These are phyloP conservation scores for Lasiodiplodia hormozganensis DNA, from an alignment of 2,329 filamentous ascomycete genomes.

Conservation along the genomic window DNA sequence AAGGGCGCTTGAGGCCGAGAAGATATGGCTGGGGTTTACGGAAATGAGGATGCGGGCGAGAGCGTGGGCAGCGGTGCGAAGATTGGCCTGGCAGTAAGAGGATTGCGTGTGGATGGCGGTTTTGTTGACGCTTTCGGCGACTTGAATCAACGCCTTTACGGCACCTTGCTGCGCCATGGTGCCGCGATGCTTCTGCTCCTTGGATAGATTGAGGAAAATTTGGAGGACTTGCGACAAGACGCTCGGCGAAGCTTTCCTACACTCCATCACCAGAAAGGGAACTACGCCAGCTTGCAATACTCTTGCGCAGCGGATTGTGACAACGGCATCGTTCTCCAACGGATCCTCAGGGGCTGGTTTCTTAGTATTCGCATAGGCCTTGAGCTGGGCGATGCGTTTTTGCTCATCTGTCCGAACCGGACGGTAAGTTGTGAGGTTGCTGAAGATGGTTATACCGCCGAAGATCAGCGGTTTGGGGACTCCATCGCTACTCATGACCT, in stretches of 20 bases:
- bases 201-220: conserved; percentile 79
- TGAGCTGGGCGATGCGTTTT: conserved; percentile 88
- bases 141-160: conserved; percentile 79
- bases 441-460: conserved; percentile 83
- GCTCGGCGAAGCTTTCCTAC: conserved; percentile 73
- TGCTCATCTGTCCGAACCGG: conserved; percentile 85
- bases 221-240: conserved; percentile 75
- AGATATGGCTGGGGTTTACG: conserved; percentile 83
- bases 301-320: conserved; percentile 75
- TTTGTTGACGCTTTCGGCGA: conserved; percentile 68
- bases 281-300: conserved; percentile 82
- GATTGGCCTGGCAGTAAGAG: conserved; percentile 48
- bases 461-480: conserved; percentile 71
- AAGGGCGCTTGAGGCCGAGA: conserved; percentile 77
- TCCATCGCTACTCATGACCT: conserved; percentile 56
- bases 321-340: conserved; percentile 77
- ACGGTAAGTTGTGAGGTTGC: conserved; percentile 82
- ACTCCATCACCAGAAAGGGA: conserved; percentile 77
- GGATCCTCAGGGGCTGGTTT: conserved; percentile 68
- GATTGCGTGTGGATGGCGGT: conserved; percentile 44
- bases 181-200: conserved; percentile 75
- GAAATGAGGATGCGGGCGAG: conserved; percentile 86
- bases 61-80: conserved; percentile 74
- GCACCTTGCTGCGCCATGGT: conserved; percentile 92
- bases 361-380: conserved; percentile 88